phyloP scores from a whole-genome alignment of 805 yeast species.

The Metschnikowia chrysomelidarum region DNA sequence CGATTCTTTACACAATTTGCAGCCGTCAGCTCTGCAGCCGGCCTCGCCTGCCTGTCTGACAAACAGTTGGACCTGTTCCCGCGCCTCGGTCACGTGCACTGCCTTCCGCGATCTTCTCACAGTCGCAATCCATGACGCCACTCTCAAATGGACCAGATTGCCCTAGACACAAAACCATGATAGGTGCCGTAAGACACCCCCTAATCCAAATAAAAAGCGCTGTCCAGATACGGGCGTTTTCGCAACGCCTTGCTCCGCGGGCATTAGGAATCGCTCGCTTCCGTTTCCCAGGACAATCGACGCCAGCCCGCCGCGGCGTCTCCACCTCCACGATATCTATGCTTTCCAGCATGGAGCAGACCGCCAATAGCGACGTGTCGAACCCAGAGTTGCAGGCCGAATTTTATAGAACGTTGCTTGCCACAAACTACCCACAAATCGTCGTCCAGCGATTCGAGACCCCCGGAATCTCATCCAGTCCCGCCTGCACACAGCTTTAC shows the following conservation, averaged over 20 bases:
- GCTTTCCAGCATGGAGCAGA: conserved; percentile 60
- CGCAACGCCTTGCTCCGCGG: conserved; percentile 3
- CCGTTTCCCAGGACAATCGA: too few species aligned
- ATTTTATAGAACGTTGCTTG: conserved; percentile 72
- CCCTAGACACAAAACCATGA: conserved; percentile 4
- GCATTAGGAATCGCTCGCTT: not conserved
- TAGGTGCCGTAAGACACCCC: conserved; percentile 9
- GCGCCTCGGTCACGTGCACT: conserved; percentile 15
- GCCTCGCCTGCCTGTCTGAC: too few species aligned
- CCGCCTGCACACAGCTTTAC: conserved; percentile 77
- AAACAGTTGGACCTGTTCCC: too few species aligned
- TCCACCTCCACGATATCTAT: conserved; percentile 28
- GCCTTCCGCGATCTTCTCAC: conserved; percentile 13
- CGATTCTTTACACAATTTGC: too few species aligned
- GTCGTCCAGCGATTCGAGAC: conserved; percentile 94
- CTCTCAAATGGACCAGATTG: conserved; percentile 1
- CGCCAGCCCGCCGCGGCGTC: conserved; percentile 14
- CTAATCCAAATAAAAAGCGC: conserved; percentile 5
- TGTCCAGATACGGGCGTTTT: conserved; percentile 1
- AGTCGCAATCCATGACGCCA: conserved; percentile 3
- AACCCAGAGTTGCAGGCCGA: conserved; percentile 77
- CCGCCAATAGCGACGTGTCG: conserved; percentile 74
- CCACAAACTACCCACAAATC: conserved; percentile 89
- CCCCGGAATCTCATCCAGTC: conserved; percentile 83
- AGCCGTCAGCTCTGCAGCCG: too few species aligned